A percentile compares a stretch with the other conserved stretches of the same genome.
Evolutionary conservation across 129 eudicot species (phyloP).

Genomic region (Escallonia rubra): DNA sequence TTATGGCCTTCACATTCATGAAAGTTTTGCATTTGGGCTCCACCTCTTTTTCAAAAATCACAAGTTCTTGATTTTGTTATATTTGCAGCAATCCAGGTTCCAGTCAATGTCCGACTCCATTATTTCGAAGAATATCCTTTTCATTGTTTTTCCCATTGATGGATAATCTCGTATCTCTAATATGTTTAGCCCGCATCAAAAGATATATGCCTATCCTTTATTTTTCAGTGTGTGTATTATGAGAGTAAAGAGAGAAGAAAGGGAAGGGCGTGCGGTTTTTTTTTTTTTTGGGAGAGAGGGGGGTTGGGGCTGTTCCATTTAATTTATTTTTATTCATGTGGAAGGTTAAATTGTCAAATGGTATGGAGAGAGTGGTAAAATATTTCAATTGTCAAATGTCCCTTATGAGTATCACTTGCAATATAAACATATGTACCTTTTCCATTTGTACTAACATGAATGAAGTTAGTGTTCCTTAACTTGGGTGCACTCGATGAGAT

Average conservation of each 20-base stretch:
- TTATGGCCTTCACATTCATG: neutral
- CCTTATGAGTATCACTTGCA: neutral
- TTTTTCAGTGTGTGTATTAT: too few relatives aligned
- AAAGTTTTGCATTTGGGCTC: neutral
- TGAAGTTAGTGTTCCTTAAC: constrained; percentile 45
- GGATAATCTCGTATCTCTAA: too few relatives aligned
- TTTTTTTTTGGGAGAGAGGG: too few relatives aligned
- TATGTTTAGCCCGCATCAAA: too few relatives aligned
- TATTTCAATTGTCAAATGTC: too few relatives aligned
- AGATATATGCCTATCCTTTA: too few relatives aligned
- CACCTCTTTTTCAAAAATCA: neutral
- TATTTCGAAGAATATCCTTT: constrained; percentile 75
- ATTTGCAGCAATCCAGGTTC: constrained; percentile 75
- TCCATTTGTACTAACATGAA: neutral
- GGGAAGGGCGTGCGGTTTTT: too few relatives aligned
- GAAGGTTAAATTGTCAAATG: too few relatives aligned
- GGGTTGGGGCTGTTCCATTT: too few relatives aligned
- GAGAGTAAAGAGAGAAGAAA: too few relatives aligned
- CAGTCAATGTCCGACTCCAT: constrained; percentile 83
- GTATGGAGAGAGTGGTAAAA: too few relatives aligned
- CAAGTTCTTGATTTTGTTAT: constrained; percentile 8
- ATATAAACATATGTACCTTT: neutral
- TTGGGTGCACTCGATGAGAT: constrained; percentile 73
- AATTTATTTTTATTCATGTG: too few relatives aligned
- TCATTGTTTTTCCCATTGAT: constrained; percentile 1